phyloP scores from a whole-genome alignment of 345 rosid species.

The Syzygium oleosum region DNA sequence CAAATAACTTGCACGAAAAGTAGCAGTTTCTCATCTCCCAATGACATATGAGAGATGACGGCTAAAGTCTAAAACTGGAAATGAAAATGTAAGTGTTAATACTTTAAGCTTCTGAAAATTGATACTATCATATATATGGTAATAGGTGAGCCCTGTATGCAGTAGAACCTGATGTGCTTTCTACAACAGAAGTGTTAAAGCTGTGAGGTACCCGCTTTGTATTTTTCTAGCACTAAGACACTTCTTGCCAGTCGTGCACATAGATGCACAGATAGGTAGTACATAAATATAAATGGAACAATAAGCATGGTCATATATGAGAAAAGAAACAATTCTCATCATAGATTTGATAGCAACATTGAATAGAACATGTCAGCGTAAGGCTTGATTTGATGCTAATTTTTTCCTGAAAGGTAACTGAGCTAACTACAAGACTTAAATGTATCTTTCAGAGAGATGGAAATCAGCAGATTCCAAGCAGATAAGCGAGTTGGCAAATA shows the following conservation, averaged over 20 bases:
- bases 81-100: not conserved
- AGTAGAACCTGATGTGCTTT: not conserved
- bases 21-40: not conserved
- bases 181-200: not conserved
- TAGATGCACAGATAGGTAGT: not conserved
- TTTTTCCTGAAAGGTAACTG: not conserved
- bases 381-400: not conserved
- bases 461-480: not conserved
- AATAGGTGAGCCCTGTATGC: not conserved
- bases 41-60: not conserved
- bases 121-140: not conserved
- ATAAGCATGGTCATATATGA: not conserved
- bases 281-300: not conserved
- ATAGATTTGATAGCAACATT: not conserved
- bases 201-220: not conserved
- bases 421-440: not conserved
- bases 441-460: not conserved
- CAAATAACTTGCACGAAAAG: not conserved
- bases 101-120: not conserved
- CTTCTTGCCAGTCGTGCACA: not conserved
- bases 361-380: not conserved
- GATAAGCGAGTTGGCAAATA: not conserved
- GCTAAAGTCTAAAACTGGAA: not conserved
- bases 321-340: not conserved
- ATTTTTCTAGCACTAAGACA: not conserved